Evolutionary conservation across 805 yeast genomes (phyloP), one percentile per base, ranked within the genome.

Genomic region (Ogataea siamensis): DNA sequence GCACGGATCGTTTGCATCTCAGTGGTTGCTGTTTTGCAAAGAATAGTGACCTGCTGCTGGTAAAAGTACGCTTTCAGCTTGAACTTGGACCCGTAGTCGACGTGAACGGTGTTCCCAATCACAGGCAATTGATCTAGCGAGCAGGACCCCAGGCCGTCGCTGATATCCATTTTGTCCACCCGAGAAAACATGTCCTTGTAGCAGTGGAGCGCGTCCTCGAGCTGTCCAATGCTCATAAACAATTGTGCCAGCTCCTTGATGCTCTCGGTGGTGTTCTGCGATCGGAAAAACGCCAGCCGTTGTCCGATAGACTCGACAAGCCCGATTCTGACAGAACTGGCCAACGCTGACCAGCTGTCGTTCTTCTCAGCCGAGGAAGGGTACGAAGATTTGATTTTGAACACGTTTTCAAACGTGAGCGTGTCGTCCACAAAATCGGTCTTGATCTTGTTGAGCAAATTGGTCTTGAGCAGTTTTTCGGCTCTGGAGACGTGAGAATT

Each of bases 191-290:
- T 49, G 19, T 63, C 65, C 21, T 73, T 71, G 46, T 77, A 81
- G 15, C 73, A 68, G 3, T 55, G 60, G 23, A 81, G 54, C 0
- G 91, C 71, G 36, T 84, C 89, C 18, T 80, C 83, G 17, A 67
- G 58, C 16, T 83, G 68, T 17, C 71, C 70, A 63, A 86, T 67
- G 31, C 73, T 73, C 38, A 72, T 32, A 38, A 44, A 53, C 22
- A 73, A 51, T 34, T 65, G 62, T 31, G 65, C 63, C 12, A 69
- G 61, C 41, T 65, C 67, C 5, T 32, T 19, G 9, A 45, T 30
- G 34, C 53, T 49, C 4, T 37, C 29, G 2, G 45, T 15, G 15
- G 43, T 36, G 23, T 47, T 45, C 7, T 39, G 29, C 7, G 55
- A 51, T 27, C 66, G 65, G 41, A 66, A 73, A 42, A 66, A 56